Percentiles rank a stretch among this genome's conserved stretches.
phyloP scores from a whole-genome alignment of 1,284 basidiomycete species.

The Porodaedalea pini region DNA sequence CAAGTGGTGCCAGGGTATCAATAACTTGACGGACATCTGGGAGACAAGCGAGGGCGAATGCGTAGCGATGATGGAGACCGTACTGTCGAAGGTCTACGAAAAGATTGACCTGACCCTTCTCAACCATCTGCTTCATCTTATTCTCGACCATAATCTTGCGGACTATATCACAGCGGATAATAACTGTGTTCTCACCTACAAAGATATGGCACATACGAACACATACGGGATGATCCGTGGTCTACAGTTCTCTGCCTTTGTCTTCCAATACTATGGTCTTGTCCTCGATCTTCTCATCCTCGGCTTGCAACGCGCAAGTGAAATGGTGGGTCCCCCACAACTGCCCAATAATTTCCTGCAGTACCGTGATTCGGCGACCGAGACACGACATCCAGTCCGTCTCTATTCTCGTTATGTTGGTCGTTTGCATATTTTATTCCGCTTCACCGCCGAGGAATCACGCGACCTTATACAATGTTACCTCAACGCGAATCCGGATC shows the following conservation, averaged over 20 bases:
- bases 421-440: conserved; percentile 91
- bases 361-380: conserved; percentile 88
- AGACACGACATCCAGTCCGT: conserved; percentile 91
- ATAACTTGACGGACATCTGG: conserved; percentile 93
- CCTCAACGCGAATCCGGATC: conserved; percentile 94
- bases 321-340: conserved; percentile 96
- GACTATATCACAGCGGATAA: conserved; percentile 99
- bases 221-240: conserved; percentile 92
- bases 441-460: conserved; percentile 97
- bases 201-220: conserved; percentile 92
- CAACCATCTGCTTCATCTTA: conserved; percentile 88
- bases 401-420: conserved; percentile 96
- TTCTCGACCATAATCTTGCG: conserved; percentile 95
- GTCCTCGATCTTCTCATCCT: conserved; percentile 91
- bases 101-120: conserved; percentile 95
- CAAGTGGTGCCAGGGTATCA: conserved; percentile 96
- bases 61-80: conserved; percentile 97
- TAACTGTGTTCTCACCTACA: conserved; percentile 86
- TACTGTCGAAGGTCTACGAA: conserved; percentile 93
- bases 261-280: conserved; percentile 95
- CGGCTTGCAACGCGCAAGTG: conserved; percentile 90
- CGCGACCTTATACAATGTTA: conserved; percentile 98
- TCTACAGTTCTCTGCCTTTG: conserved; percentile 93
- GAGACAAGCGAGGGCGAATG: conserved; percentile 96
- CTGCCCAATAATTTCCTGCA: conserved; percentile 97